Base-by-base conservation (phyloP, 1,284 basidiomycete genomes). In the Rhodotorula sp. region DNA sequence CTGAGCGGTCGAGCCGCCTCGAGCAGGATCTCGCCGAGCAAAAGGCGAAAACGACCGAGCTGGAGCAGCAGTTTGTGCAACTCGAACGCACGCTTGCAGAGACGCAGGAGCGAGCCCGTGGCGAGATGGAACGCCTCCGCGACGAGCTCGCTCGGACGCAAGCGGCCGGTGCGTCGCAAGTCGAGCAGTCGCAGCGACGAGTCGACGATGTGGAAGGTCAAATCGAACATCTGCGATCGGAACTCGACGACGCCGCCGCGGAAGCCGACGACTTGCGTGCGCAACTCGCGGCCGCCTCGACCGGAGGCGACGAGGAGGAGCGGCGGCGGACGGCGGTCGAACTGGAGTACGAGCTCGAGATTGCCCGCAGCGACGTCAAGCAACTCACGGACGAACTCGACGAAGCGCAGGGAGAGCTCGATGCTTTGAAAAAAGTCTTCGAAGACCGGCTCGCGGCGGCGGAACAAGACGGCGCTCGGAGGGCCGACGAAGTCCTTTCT, bases 1-100 rank as follows among this genome's bases (percentile, higher is more conserved):
- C 18, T 2, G 50, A 52, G 1, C 50, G 50, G n/a, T 14, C n/a
- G 23, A 21, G 21, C 21, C n/a, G 23, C 23, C 50, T 52, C 21
- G 50, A 52, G 0, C 50, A 50, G 4, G 52, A 59, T 18, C 31
- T 62, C 21, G 49, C 34, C 5, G 49, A 52, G 38, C 49, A 50
- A 7, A 31, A 28, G 12, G 38, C 49, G 23, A 34, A 31, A 23
- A 15, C 38, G 3, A 62, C n/a, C 43, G 62, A 67, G 38, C 66
- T 73, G 45, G 71, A 72, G 34, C 6, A 47, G 21, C 62, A 67
- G 15, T 19, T 67, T 26, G 52, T n/a, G 5, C 56, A 66, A 16
- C 63, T 64, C 47, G 55, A 56, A 23, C 55, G 54, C 23, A 54
- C 21, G 31, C 60, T 65, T 48, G 63, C 52, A 8, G 45, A 47